phyloP scores from a whole-genome alignment of 2,329 filamentous ascomycete genomes.

The Botryotinia convoluta region DNA sequence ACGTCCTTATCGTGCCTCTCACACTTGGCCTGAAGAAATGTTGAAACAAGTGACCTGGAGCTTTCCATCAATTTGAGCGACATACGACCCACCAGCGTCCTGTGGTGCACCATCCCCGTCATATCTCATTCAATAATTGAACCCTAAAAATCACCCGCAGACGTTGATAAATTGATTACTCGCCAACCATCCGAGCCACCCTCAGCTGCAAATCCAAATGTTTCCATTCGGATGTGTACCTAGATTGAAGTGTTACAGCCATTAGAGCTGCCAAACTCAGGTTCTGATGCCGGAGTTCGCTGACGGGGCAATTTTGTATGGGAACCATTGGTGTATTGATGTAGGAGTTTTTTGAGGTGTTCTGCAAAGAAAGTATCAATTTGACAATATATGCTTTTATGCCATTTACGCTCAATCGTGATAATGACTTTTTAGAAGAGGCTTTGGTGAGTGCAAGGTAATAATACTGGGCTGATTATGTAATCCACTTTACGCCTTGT shows the following conservation, averaged over 20 bases:
- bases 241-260: background rate
- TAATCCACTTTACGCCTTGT: conserved; percentile 18
- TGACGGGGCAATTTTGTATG: background rate
- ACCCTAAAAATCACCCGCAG: background rate
- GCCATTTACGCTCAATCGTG: background rate
- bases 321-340: background rate
- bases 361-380: background rate
- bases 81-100: background rate
- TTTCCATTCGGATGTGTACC: too few species aligned
- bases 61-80: background rate
- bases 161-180: background rate
- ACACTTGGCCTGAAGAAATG: background rate
- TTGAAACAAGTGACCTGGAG: background rate
- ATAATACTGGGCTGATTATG: background rate
- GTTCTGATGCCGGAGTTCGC: background rate
- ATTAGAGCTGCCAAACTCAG: background rate
- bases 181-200: too few species aligned
- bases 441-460: background rate
- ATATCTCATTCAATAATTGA: background rate
- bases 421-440: background rate
- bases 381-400: background rate
- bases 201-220: background rate
- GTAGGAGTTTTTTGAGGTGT: background rate
- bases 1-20: background rate
- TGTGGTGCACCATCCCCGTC: background rate